These are phyloP conservation scores for Filobasidium uniguttulatum DNA, from an alignment of 1,284 basidiomycete genomes.

Conservation along the genomic window DNA sequence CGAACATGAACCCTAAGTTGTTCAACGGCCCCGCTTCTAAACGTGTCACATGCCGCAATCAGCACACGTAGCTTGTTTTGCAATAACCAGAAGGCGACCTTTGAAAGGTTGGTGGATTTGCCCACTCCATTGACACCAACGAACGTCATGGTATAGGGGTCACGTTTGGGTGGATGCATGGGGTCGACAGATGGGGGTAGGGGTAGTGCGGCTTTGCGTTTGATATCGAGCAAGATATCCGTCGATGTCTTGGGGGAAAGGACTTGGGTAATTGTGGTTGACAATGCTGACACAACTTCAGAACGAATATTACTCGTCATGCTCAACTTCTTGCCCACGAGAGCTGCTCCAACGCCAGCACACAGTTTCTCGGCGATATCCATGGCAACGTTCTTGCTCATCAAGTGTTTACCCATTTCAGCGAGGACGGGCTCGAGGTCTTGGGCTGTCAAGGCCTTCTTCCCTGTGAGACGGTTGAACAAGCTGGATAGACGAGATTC, in stretches of 20 bases:
- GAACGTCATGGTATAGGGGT: constrained; percentile 88
- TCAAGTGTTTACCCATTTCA: constrained; percentile 92
- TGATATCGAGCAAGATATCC: constrained; percentile 65
- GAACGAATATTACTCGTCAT: constrained; percentile 72
- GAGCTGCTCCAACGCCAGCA: constrained; percentile 72
- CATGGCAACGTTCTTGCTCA: constrained; percentile 97
- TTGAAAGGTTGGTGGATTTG: constrained; percentile 94
- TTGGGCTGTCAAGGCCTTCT: constrained; percentile 64
- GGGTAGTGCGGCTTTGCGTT: constrained; percentile 43
- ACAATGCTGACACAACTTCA: constrained; percentile 71
- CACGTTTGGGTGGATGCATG: constrained; percentile 42
- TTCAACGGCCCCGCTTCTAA: constrained; percentile 94
- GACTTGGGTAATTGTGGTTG: constrained; percentile 78
- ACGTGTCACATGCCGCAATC: constrained; percentile 98
- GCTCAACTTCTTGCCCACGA: constrained; percentile 81
- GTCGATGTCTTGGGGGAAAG: constrained; percentile 94
- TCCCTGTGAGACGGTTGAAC: constrained; percentile 65
- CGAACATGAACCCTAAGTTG: constrained; percentile 92
- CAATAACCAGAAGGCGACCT: constrained; percentile 98
- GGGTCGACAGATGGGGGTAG: constrained; percentile 44
- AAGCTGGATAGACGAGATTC: constrained; percentile 40
- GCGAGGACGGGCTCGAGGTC: constrained; percentile 80
- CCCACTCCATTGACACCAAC: constrained; percentile 99
- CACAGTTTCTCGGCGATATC: constrained; percentile 91
- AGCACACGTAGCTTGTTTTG: constrained; percentile 87